Conservation (phyloP, 805 yeast genomes). For the Naumovozyma baii region DNA sequence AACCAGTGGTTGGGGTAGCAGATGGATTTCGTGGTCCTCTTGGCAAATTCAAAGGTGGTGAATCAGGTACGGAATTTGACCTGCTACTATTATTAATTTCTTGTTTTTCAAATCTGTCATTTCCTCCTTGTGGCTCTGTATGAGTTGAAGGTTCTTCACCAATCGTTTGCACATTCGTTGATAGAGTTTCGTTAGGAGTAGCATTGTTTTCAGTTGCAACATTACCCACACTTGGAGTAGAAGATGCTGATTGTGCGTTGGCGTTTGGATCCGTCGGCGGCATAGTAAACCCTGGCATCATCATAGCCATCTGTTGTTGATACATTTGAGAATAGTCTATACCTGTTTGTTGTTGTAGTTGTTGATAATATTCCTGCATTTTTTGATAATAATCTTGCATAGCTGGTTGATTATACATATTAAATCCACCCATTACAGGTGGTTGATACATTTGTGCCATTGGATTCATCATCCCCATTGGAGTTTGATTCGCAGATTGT, state of each 20-base stretch:
- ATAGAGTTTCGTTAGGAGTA: slow-evolving; percentile 13
- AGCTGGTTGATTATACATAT: slow-evolving; percentile 40
- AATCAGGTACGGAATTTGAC: slow-evolving; percentile 7
- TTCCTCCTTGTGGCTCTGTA: slow-evolving; percentile 1
- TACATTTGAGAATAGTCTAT: slow-evolving; percentile 29
- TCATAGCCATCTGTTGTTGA: slow-evolving; percentile 31
- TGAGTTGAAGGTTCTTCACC: slow-evolving; percentile 16
- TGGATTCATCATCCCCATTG: slow-evolving; percentile 13
- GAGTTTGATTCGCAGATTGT: slow-evolving; percentile 25
- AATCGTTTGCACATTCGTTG: slow-evolving; percentile 22
- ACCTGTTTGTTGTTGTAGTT: slow-evolving; percentile 30
- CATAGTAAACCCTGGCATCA: slow-evolving; percentile 25
- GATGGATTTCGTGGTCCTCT: slow-evolving; percentile 41
- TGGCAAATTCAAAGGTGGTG: slow-evolving; percentile 34
- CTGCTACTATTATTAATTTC: slow-evolving; percentile 16
- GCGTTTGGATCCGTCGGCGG: slow-evolving; percentile 10
- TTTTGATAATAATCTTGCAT: slow-evolving; percentile 57
- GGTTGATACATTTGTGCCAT: slow-evolving; percentile 27
- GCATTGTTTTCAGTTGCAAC: neutral
- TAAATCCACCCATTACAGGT: slow-evolving; percentile 29
- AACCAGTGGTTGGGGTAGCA: slow-evolving; percentile 31
- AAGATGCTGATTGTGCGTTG: neutral
- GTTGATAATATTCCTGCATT: slow-evolving; percentile 44
- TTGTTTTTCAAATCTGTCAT: neutral
- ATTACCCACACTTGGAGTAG: neutral